Conservation (phyloP, 768 basidiomycete genomes). For the Leccinum pellstonianum region DNA sequence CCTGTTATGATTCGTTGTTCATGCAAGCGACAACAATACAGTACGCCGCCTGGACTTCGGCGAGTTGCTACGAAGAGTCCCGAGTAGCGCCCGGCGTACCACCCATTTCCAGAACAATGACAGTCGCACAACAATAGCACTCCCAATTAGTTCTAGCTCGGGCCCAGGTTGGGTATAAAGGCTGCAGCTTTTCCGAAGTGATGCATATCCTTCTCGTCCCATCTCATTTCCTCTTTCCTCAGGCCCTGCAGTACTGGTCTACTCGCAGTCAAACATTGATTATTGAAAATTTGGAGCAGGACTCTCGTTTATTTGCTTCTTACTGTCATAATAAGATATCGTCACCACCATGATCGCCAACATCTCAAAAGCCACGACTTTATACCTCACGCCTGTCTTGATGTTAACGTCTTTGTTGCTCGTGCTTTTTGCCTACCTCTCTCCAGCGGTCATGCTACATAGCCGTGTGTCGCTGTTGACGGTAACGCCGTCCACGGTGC, state of each 20-base stretch:
- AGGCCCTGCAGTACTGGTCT: constrained; percentile 23
- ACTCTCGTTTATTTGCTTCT: constrained; percentile 12
- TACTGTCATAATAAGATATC: background rate
- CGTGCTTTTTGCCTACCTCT: constrained; percentile 63
- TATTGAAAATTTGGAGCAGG: constrained; percentile 20
- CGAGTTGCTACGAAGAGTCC: background rate
- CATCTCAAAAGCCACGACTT: constrained; percentile 63
- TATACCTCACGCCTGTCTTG: constrained; percentile 67
- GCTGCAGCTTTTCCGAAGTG: background rate
- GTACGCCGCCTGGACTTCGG: background rate
- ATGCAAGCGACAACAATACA: background rate
- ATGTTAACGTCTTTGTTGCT: constrained; percentile 66
- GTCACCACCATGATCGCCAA: constrained; percentile 57
- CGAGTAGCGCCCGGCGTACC: background rate
- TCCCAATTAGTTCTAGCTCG: constrained; percentile 1
- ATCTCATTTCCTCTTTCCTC: constrained; percentile 8
- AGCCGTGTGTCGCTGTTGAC: constrained; percentile 62
- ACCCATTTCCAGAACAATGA: constrained; percentile 19
- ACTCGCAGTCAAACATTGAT: constrained; percentile 11
- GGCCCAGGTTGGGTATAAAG: constrained; percentile 18
- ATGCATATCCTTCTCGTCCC: background rate
- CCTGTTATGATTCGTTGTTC: background rate
- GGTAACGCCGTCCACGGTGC: constrained; percentile 54
- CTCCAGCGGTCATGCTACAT: constrained; percentile 60
- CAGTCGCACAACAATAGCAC: constrained; percentile 9